phyloP scores from a whole-genome alignment of 176 grass and related monocot species.

The Cenchrus purpureus region DNA sequence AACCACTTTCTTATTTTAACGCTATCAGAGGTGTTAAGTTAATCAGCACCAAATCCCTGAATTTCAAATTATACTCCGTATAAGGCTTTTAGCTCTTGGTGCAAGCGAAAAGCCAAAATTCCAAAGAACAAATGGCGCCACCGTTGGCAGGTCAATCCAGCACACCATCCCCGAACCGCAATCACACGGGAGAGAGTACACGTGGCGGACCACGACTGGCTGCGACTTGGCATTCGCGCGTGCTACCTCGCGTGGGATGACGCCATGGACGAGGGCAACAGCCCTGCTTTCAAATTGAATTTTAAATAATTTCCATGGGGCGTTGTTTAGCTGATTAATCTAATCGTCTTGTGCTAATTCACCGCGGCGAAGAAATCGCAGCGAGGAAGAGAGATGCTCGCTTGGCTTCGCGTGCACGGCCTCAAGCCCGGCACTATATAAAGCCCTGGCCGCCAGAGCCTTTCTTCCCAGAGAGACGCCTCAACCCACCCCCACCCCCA shows the following conservation, averaged over 20 bases:
- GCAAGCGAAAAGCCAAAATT: constrained; percentile 38
- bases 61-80: not conserved
- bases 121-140: constrained; percentile 11
- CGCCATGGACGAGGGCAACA: constrained; percentile 21
- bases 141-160: constrained; percentile 7
- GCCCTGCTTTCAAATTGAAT: not conserved
- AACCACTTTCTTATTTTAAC: not conserved
- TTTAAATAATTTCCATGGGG: not conserved
- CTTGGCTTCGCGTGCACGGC: constrained; percentile 38
- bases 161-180: constrained; percentile 11
- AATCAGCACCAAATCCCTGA: not conserved
- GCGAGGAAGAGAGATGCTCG: constrained; percentile 39
- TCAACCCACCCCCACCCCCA: constrained; percentile 33
- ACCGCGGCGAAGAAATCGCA: not conserved
- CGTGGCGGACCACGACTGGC: constrained; percentile 30
- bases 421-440: constrained; percentile 62
- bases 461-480: constrained; percentile 70
- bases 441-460: not conserved
- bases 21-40: not conserved
- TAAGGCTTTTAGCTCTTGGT: constrained; percentile 18
- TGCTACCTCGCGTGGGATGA: constrained; percentile 46
- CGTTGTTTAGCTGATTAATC: not conserved
- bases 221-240: constrained; percentile 48
- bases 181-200: not conserved
- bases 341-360: constrained; percentile 22